Conservation (phyloP, 306 rosid species). For the Arachis stenosperma region DNA sequence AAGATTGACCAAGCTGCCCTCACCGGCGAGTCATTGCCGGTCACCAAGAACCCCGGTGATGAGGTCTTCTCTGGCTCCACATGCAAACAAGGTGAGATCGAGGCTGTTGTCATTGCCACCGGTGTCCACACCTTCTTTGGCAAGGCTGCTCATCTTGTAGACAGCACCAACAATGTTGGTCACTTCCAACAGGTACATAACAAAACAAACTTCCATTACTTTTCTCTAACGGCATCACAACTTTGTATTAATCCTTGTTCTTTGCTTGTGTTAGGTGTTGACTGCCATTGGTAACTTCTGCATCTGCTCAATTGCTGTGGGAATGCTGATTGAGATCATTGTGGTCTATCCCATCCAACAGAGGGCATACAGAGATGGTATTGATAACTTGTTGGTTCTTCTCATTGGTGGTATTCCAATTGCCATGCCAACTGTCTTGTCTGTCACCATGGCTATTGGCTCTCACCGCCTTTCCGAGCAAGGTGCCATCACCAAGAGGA, state of each 20-base stretch:
- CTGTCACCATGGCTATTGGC: conserved; percentile 96
- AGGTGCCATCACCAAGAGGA: conserved; percentile 97
- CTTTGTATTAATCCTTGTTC: conserved; percentile 11
- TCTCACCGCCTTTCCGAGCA: conserved; percentile 84
- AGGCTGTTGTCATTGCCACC: conserved; percentile 91
- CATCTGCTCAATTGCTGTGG: conserved; percentile 80
- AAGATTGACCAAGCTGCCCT: conserved; percentile 94
- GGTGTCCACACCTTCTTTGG: conserved; percentile 96
- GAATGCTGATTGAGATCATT: conserved; percentile 82
- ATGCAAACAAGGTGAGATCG: conserved; percentile 94
- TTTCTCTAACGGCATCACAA: too few species aligned
- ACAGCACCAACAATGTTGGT: conserved; percentile 93
- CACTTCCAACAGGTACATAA: conserved; percentile 83
- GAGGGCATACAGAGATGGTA: conserved; percentile 83
- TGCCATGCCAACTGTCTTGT: conserved; percentile 95
- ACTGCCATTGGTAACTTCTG: conserved; percentile 93
- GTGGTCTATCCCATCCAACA: conserved; percentile 81
- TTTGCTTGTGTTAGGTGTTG: conserved; percentile 64
- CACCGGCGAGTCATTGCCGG: conserved; percentile 91
- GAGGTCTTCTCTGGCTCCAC: conserved; percentile 92
- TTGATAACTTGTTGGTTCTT: conserved; percentile 87
- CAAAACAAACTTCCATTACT: too few species aligned
- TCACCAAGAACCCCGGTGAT: conserved; percentile 72
- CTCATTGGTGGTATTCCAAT: conserved; percentile 96
- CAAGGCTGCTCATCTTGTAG: conserved; percentile 95